A percentile compares a stretch with the other conserved stretches of the same genome.
phyloP scores from a whole-genome alignment of 2,329 filamentous ascomycete species.

The Amauroascus verrucosus region DNA sequence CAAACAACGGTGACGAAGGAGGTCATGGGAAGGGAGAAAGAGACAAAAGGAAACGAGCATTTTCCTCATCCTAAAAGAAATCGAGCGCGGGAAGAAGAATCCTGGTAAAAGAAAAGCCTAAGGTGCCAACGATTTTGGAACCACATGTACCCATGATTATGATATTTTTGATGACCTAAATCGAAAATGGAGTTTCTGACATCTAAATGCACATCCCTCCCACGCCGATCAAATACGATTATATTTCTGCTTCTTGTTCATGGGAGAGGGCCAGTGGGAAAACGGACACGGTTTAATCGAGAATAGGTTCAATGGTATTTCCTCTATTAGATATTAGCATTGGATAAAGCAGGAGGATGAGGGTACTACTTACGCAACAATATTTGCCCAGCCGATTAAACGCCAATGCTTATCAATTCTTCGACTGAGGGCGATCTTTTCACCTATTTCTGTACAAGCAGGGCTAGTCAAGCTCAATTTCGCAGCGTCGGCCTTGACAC shows the following conservation, averaged over 20 bases:
- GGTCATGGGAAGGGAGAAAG: neutral
- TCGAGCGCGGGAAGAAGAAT: neutral
- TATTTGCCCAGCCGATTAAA: slow-evolving; percentile 82
- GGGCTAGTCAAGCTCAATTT: slow-evolving; percentile 88
- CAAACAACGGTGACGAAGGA: neutral
- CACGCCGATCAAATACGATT: neutral
- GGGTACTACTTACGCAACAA: slow-evolving; percentile 46
- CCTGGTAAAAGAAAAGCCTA: neutral
- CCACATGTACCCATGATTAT: neutral
- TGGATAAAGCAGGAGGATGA: slow-evolving; percentile 10
- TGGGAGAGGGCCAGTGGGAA: neutral
- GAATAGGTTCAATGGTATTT: slow-evolving; percentile 39
- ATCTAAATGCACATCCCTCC: slow-evolving; percentile 4
- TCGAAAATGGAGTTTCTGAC: slow-evolving; percentile 3
- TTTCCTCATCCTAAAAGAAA: slow-evolving; percentile 4
- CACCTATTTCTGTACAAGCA: slow-evolving; percentile 91
- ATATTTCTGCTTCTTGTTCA: neutral
- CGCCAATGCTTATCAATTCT: slow-evolving; percentile 99
- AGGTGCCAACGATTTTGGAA: neutral
- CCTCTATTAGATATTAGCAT: slow-evolving; percentile 25
- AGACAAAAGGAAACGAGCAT: neutral
- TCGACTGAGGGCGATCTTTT: slow-evolving; percentile 92
- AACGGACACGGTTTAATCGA: slow-evolving; percentile 25
- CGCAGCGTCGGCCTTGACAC: slow-evolving; percentile 94
- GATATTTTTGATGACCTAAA: slow-evolving; percentile 6